Base-by-base conservation (phyloP, 1,284 basidiomycete species). In the Cryptococcus floricola region DNA sequence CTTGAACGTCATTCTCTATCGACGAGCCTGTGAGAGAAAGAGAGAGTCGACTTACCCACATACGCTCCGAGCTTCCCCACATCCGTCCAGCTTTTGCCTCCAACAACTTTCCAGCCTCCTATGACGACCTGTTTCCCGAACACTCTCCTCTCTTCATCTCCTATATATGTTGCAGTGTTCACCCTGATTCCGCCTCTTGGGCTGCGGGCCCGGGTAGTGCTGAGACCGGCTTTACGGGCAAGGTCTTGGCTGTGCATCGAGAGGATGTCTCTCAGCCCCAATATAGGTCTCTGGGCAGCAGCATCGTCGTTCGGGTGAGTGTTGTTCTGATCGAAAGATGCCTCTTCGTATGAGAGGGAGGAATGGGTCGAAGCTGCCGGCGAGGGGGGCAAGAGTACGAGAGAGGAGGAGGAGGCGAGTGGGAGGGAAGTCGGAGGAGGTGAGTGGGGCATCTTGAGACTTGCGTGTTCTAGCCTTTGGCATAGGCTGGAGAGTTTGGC, bases 101-200 rank as follows among this genome's bases (percentile, higher is more conserved):
- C 73, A 1, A 75, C 68, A 1, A 75, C 54, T 56, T 68, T 69
- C 69, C 70, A 73, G 1, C 73, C 73, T 39, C 52, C 58, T 38
- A 75, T 64, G 16, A 42, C 56, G 13, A 75, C 67, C 28, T 73
- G 69, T 12, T 48, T 53, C 9, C 71, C 71, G 39, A 73, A 75
- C 10, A 49, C 27, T 5, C 13, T 16, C 31, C 18, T 23, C 31
- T 16, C 31, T 34, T 34, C 25, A 25, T 42, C 46, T 23, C 34
- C 31, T 28, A 19, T 46, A 6, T 10, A 12, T 16, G 44, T 27
- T 46, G n/a, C 18, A n/a, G n/a, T 46, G 8, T 25, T 9, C 3
- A 28, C 12, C 25, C 7, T 25, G 3, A n/a, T 42, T 8, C 5
- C 16, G 7, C 41, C 19, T n/a, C 5, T 6, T 16, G 41, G 23